Percentiles rank a stretch among this genome's conserved stretches.
Evolutionary conservation across 805 yeast species (phyloP).

Genomic region (Isabelozyma heimii): DNA sequence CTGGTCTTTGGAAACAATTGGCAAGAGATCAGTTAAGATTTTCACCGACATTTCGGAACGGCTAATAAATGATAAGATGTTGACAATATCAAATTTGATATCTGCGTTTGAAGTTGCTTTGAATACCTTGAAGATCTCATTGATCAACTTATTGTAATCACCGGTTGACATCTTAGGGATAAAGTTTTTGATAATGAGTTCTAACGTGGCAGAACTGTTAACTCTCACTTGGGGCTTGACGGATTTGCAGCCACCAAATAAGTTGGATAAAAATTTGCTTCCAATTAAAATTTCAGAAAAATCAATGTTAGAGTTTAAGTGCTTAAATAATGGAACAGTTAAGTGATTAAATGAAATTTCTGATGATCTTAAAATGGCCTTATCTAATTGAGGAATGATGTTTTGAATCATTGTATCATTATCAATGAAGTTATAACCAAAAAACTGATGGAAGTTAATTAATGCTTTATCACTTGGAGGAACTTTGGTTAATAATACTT

Average conservation of each 20-base stretch:
- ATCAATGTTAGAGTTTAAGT: conserved; percentile 26
- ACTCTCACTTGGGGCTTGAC: conserved; percentile 64
- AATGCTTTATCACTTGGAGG: conserved; percentile 38
- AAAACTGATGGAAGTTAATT: conserved; percentile 22
- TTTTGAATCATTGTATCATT: conserved; percentile 30
- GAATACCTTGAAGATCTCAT: conserved; percentile 54
- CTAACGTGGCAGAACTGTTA: conserved; percentile 40
- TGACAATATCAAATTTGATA: conserved; percentile 53
- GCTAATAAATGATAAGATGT: conserved; percentile 37
- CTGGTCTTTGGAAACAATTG: conserved; percentile 67
- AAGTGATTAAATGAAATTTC: conserved; percentile 61
- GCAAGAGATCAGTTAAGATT: conserved; percentile 43
- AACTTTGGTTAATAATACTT: conserved; percentile 44
- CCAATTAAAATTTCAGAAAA: conserved; percentile 36
- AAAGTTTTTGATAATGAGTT: conserved; percentile 16
- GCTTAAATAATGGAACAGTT: conserved; percentile 48
- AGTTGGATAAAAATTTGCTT: conserved; percentile 27
- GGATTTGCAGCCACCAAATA: conserved; percentile 51
- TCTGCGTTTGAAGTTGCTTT: conserved; percentile 63
- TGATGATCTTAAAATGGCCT: conserved; percentile 73
- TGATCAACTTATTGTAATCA: conserved; percentile 36
- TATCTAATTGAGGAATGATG: conserved; percentile 65
- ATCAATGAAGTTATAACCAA: conserved; percentile 42
- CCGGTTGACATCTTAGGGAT: conserved; percentile 10
- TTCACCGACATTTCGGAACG: conserved; percentile 15